phyloP scores from a whole-genome alignment of 1,139 yeast genomes.

The Saccharomyces hybrid region DNA sequence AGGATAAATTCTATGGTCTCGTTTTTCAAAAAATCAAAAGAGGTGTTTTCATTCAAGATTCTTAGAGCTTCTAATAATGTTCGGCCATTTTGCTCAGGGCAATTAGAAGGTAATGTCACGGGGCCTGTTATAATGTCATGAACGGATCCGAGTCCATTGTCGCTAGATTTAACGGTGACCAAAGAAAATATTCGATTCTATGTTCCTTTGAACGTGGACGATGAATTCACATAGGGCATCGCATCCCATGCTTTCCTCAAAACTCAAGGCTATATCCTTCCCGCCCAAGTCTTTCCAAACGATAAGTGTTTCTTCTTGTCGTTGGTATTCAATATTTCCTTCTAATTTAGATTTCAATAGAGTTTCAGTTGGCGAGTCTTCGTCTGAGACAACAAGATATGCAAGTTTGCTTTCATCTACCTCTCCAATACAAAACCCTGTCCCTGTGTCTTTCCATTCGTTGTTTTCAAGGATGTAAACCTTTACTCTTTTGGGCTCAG shows the following conservation, averaged over 20 bases:
- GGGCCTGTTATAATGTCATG: constrained; percentile 75
- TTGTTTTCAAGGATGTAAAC: constrained; percentile 75
- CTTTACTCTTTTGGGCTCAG: constrained; percentile 68
- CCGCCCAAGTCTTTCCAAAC: constrained; percentile 87
- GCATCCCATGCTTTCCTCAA: constrained; percentile 91
- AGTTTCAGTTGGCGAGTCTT: constrained; percentile 49
- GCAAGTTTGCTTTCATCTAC: constrained; percentile 8
- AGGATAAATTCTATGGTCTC: constrained; percentile 46
- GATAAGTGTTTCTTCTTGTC: constrained; percentile 88
- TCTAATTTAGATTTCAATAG: constrained; percentile 59
- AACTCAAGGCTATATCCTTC: constrained; percentile 78
- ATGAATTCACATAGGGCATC: constrained; percentile 74
- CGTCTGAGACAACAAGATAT: constrained; percentile 65
- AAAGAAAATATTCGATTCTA: constrained; percentile 67
- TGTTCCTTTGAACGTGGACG: constrained; percentile 53
- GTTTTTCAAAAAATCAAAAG: constrained; percentile 48
- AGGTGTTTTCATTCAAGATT: constrained; percentile 47
- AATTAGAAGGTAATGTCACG: constrained; percentile 50
- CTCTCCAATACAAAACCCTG: constrained; percentile 76
- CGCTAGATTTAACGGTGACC: constrained; percentile 60
- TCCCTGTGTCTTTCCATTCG: constrained; percentile 91
- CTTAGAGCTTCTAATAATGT: constrained; percentile 47
- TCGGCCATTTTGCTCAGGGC: constrained; percentile 39
- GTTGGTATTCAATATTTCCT: constrained; percentile 76
- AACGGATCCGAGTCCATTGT: constrained; percentile 39